Percentiles rank a stretch among this genome's conserved stretches.
phyloP scores from a whole-genome alignment of 108 stramenopile genomes.

The Skeletonema grethae region DNA sequence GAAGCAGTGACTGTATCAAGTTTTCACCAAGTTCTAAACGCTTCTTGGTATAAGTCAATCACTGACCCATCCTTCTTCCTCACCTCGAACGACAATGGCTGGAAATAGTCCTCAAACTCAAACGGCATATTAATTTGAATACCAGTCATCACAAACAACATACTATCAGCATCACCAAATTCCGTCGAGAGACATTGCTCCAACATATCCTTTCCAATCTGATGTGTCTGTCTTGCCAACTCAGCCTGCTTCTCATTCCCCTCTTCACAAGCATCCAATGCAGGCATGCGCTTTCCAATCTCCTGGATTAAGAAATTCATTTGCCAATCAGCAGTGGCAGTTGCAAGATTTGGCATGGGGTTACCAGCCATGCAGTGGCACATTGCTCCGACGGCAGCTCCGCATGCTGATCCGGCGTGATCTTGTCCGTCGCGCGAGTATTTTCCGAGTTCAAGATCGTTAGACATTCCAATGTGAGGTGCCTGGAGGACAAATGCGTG shows the following conservation, averaged over 20 bases:
- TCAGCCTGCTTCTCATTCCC: slow-evolving; percentile 16
- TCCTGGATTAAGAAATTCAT: slow-evolving; percentile 13
- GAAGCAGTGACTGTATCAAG: too few species aligned
- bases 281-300: slow-evolving; percentile 2
- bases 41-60: slow-evolving; percentile 11
- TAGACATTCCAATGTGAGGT: slow-evolving; percentile 10
- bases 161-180: slow-evolving; percentile 14
- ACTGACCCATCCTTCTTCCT: slow-evolving; percentile 10
- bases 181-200: slow-evolving; percentile 7
- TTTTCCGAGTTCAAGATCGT: slow-evolving; percentile 3
- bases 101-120: slow-evolving; percentile 18
- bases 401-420: slow-evolving; percentile 13
- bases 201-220: slow-evolving; percentile 22
- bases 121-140: slow-evolving; percentile 29
- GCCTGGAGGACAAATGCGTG: slow-evolving; percentile 11
- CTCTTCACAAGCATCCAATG: neutral
- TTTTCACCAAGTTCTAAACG: neutral
- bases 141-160: slow-evolving; percentile 18
- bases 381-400: slow-evolving; percentile 16
- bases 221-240: slow-evolving; percentile 12
- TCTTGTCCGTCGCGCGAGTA: slow-evolving; percentile 23
- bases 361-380: slow-evolving; percentile 12
- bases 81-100: slow-evolving; percentile 12
- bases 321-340: neutral
- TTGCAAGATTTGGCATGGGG: slow-evolving; percentile 6